These are phyloP conservation scores for Penicillium sp. DNA, from an alignment of 2,329 filamentous ascomycete genomes.

Conservation along the genomic window DNA sequence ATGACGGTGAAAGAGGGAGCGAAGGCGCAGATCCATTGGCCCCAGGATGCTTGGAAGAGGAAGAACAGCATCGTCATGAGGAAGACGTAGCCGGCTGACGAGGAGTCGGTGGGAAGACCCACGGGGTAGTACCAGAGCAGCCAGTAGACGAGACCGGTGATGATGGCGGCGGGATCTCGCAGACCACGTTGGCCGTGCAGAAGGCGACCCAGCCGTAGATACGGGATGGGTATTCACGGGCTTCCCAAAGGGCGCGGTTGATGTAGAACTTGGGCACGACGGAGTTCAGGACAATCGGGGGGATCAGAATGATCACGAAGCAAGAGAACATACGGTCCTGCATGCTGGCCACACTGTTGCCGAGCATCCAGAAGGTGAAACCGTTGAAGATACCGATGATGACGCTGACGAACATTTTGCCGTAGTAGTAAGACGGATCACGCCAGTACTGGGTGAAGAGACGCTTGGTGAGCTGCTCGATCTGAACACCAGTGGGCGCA, in stretches of 20 bases:
- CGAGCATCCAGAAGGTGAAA: slow-evolving; percentile 70
- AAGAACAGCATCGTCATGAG: slow-evolving; percentile 74
- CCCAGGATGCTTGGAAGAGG: slow-evolving; percentile 69
- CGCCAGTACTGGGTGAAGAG: slow-evolving; percentile 71
- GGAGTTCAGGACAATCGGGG: slow-evolving; percentile 66
- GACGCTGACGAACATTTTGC: slow-evolving; percentile 67
- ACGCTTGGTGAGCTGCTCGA: slow-evolving; percentile 60
- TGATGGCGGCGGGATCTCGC: slow-evolving; percentile 67
- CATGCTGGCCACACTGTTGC: slow-evolving; percentile 61
- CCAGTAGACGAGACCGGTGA: slow-evolving; percentile 64
- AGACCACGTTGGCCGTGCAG: slow-evolving; percentile 65
- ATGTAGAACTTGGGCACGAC: slow-evolving; percentile 73
- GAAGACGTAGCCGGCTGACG: slow-evolving; percentile 67
- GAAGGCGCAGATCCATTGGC: slow-evolving; percentile 79
- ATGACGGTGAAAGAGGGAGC: slow-evolving; percentile 74
- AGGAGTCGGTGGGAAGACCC: slow-evolving; percentile 61
- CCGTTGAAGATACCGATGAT: slow-evolving; percentile 72
- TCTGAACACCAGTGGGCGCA: slow-evolving; percentile 60
- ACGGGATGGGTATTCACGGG: slow-evolving; percentile 65
- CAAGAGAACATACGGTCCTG: slow-evolving; percentile 72
- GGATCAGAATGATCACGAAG: slow-evolving; percentile 62
- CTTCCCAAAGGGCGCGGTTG: slow-evolving; percentile 68
- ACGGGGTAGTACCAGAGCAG: slow-evolving; percentile 71
- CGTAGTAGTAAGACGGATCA: slow-evolving; percentile 69
- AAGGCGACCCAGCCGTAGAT: slow-evolving; percentile 78